These are phyloP conservation scores for Diospyros kaki DNA, from an alignment of 148 eudicot genomes.

Conservation along the genomic window DNA sequence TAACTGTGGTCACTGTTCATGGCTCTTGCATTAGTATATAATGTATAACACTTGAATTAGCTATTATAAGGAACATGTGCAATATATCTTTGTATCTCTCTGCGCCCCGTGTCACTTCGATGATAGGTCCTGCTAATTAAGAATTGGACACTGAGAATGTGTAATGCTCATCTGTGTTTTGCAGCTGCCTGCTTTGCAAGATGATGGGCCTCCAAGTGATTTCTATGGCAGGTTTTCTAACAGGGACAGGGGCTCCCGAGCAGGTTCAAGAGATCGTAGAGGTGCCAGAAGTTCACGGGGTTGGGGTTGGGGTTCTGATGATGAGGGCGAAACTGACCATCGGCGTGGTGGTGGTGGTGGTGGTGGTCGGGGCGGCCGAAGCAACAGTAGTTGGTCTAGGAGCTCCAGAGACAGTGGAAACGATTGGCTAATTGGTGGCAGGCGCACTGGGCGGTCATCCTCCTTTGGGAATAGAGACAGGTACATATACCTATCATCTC, in stretches of 20 bases:
- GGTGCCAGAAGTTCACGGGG: constrained; percentile 50
- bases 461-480: constrained; percentile 73
- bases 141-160: constrained; percentile 3
- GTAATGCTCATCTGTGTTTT: constrained; percentile 14
- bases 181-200: constrained; percentile 97
- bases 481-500: constrained; percentile 21
- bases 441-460: constrained; percentile 39
- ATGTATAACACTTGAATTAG: background rate
- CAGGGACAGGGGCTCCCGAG: constrained; percentile 51
- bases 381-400: constrained; percentile 37
- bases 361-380: constrained; percentile 40
- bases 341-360: constrained; percentile 48
- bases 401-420: constrained; percentile 49
- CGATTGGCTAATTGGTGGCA: constrained; percentile 70
- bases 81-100: too few species aligned
- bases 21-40: background rate
- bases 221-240: constrained; percentile 75
- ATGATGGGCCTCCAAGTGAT: constrained; percentile 81
- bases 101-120: too few species aligned
- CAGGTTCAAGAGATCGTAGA: constrained; percentile 39
- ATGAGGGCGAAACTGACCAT: constrained; percentile 27
- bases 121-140: too few species aligned
- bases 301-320: constrained; percentile 39
- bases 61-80: too few species aligned
- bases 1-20: background rate